These are phyloP conservation scores for Echinosophora koreensis DNA, from an alignment of 306 rosid genomes.

Conservation along the genomic window DNA sequence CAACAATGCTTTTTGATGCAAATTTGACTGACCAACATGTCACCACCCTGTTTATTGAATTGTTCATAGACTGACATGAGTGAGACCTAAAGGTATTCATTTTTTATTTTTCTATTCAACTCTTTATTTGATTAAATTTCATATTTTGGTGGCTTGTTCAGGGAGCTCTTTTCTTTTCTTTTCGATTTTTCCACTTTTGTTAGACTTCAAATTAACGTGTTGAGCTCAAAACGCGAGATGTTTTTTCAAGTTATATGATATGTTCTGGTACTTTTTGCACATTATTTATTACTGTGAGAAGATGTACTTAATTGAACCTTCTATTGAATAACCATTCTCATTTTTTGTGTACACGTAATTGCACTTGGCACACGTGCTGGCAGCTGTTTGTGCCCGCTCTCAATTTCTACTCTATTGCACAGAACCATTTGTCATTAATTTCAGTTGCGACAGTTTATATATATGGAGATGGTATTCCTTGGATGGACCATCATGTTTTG, in stretches of 20 bases:
- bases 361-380: conserved; percentile 18
- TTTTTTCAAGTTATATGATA: conserved; percentile 47
- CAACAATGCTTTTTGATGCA: conserved; percentile 72
- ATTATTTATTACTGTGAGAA: conserved; percentile 8
- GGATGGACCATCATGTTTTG: conserved; percentile 43
- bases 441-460: conserved; percentile 38
- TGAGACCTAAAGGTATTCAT: conserved; percentile 65
- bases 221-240: conserved; percentile 42
- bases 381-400: conserved; percentile 38
- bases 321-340: conserved; percentile 23
- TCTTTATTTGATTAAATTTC: conserved; percentile 61
- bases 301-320: conserved; percentile 30
- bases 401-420: conserved; percentile 34
- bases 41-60: conserved; percentile 64
- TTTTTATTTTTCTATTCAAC: conserved; percentile 57
- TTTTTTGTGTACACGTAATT: conserved; percentile 13
- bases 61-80: conserved; percentile 90
- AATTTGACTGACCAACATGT: conserved; percentile 57
- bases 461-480: conserved; percentile 43
- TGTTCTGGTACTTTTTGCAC: conserved; percentile 29
- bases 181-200: not conserved
- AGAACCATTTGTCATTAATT: conserved; percentile 41
- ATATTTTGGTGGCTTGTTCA: conserved; percentile 52
- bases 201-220: conserved; percentile 45
- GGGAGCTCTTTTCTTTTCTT: conserved; percentile 42